Conservation (phyloP, 257 asterid genomes). For the Dorcoceras hygrometricum region DNA sequence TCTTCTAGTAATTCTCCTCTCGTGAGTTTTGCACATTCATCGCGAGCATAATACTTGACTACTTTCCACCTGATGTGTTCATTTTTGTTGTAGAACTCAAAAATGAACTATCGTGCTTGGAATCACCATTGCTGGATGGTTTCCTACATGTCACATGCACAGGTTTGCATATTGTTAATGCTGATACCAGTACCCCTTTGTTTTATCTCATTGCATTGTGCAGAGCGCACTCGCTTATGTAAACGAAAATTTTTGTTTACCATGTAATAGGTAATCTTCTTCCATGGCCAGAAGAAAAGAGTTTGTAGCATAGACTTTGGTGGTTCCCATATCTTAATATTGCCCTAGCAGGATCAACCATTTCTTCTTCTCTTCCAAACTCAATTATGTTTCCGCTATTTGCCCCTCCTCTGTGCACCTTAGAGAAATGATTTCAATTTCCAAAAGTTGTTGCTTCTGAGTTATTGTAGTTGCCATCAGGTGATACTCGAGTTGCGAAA, state of each 20-base stretch:
- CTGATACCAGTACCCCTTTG: not conserved
- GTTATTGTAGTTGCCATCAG: conserved; percentile 33
- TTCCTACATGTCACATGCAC: conserved; percentile 71
- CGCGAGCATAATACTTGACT: too few relatives aligned
- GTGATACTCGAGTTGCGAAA: conserved; percentile 54
- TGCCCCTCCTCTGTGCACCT: not conserved
- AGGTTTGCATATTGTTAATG: conserved; percentile 44
- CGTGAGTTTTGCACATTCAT: too few relatives aligned
- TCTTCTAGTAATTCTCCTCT: too few relatives aligned
- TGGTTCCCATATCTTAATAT: not conserved
- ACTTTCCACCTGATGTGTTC: conserved; percentile 17
- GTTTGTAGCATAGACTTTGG: not conserved
- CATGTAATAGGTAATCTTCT: not conserved
- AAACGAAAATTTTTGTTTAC: too few relatives aligned
- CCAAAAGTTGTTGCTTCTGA: conserved; percentile 20
- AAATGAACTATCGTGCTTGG: conserved; percentile 99
- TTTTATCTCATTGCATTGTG: conserved; percentile 1
- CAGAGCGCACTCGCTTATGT: not conserved
- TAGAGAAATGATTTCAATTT: conserved; percentile 19
- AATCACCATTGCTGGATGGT: conserved; percentile 93
- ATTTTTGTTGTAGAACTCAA: conserved; percentile 57
- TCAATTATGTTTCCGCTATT: conserved; percentile 6
- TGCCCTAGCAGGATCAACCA: not conserved
- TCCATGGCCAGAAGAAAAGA: not conserved
- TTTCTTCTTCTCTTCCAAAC: conserved; percentile 5